Base-by-base conservation (phyloP, 2,329 filamentous ascomycete genomes). In the Diaporthe citrichinensis region DNA sequence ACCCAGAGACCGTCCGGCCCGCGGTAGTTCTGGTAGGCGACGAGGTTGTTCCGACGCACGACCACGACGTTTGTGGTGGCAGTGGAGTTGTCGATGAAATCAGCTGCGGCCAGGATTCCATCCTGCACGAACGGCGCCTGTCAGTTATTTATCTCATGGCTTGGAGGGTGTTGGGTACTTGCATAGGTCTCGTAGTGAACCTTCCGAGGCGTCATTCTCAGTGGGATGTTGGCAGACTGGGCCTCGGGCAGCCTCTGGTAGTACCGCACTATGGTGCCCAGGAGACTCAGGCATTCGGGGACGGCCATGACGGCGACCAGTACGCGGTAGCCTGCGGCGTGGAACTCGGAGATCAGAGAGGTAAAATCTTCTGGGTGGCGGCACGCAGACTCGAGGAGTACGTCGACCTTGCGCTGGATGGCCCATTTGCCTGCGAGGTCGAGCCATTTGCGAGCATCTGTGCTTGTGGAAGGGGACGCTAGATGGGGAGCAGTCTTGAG, bases 161-260 rank as follows among this genome's bases (percentile, higher is more conserved):
- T 31, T 6, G 44, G 17, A 1, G 6, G 25, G 5, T 4, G 23
- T 28, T 1, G 46, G 12, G 10, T 2, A 46, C 44, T 17, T 62
- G 34, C 78, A 58, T 85, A 88, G 36, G 86, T 86, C 74, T 86
- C 86, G 69, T 88, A 85, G 71, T 89, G 87, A n/a, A 88, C 84
- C 74, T 76, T 80, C 23, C 79, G 79, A 5, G 87, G 87, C 53
- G 87, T 88, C 53, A 88, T 77, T 14, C 87, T 80, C 8, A 82
- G 77, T 1, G 85, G 86, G 55, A 88, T 61, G 2, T 80, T 79
- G 7, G 82, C 76, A 44, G 81, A 81, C 77, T 80, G 80, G 1
- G 81, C 83, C 79, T 86, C 85, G 0, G 83, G 82, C 73, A 83
- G 62, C 17, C 77, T 78, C 72, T 82, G 80, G 74, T 86, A 81